phyloP scores from a whole-genome alignment of 2,329 filamentous ascomycete genomes.

The Cryphonectria parasitica region DNA sequence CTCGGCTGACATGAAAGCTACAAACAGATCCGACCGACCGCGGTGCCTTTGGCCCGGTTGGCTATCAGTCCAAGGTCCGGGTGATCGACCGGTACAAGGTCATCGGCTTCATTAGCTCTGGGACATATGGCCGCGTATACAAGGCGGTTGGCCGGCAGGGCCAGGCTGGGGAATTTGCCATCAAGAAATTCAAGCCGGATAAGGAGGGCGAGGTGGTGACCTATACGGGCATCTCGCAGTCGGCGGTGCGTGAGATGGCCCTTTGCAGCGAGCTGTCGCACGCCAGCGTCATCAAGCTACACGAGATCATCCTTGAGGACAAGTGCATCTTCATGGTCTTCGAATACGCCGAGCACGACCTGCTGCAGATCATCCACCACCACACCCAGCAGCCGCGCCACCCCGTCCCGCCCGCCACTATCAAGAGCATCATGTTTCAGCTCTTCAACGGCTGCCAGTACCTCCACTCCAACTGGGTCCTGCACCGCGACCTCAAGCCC shows the following conservation, averaged over 20 bases:
- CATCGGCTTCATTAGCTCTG: conserved; percentile 96
- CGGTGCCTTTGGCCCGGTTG: conserved; percentile 45
- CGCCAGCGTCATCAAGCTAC: conserved; percentile 84
- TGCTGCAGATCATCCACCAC: conserved; percentile 97
- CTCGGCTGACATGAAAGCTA: conserved; percentile 40
- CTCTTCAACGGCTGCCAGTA: conserved; percentile 94
- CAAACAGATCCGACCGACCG: conserved; percentile 57
- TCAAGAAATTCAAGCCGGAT: conserved; percentile 99
- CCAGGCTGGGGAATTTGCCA: conserved; percentile 84
- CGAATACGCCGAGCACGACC: conserved; percentile 96
- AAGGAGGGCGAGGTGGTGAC: conserved; percentile 95
- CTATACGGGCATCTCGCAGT: conserved; percentile 97
- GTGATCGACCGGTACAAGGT: conserved; percentile 95
- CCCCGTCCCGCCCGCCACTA: conserved; percentile 83
- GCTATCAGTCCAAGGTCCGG: conserved; percentile 77
- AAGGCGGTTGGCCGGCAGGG: conserved; percentile 82
- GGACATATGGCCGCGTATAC: conserved; percentile 97
- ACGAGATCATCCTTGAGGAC: conserved; percentile 96
- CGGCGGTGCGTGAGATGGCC: conserved; percentile 95
- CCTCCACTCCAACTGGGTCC: conserved; percentile 93
- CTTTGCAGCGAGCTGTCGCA: conserved; percentile 91
- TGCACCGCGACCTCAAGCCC: conserved; percentile 83
- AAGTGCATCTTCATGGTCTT: conserved; percentile 99
- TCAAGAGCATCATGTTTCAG: conserved; percentile 95
- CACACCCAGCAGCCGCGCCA: conserved; percentile 88